Evolutionary conservation across 2,329 filamentous ascomycete species (phyloP), one percentile per base, ranked within the genome.

Genomic region (Calonectria pteridis): DNA sequence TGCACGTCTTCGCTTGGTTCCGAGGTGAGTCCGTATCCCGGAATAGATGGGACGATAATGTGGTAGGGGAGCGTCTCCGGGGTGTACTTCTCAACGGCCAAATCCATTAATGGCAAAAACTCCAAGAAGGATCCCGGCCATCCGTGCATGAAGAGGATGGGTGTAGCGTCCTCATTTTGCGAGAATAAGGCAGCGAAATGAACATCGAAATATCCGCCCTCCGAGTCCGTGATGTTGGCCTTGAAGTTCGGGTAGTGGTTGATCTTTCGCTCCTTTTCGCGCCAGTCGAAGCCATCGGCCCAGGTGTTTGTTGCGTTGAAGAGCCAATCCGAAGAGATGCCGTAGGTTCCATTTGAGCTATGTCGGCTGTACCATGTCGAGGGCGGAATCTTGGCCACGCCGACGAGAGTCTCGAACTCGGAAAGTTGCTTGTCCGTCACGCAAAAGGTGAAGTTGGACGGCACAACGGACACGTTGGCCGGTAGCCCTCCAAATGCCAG

Each of bases 171-270:
- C 1, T 81, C 51, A 23, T 86, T 87, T 49, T 84, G 76, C 0
- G 90, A 91, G 80, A 91, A 92, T 0, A 92, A 82, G 0, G 86
- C 90, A 1, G 85, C 79, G 77, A 92, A 92, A 77, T 91, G 89
- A 50, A 91, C 83, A 20, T 29, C 50, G 9, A 53, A 53, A 6
- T 4, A 18, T n/a, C 33, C 23, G 14, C 51, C 18, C 5, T 64
- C 46, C 1, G 37, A 4, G 11, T 64, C 49, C 1, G 29, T 33
- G 10, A 46, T 46, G 26, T 29, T 53, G 26, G 28, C 31, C 20
- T 43, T 40, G 43, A 46, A 70, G 67, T 70, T 70, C 2, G 67
- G 67, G 11, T 64, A 40, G 3, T 58, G 23, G 20, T 70, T 70
- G 20, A 70, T 64, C 13, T 33, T 49, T 14, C 13, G 7, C 26